These are phyloP conservation scores for Leishmania martiniquensis DNA, from an alignment of 208 protist genomes.

Conservation along the genomic window DNA sequence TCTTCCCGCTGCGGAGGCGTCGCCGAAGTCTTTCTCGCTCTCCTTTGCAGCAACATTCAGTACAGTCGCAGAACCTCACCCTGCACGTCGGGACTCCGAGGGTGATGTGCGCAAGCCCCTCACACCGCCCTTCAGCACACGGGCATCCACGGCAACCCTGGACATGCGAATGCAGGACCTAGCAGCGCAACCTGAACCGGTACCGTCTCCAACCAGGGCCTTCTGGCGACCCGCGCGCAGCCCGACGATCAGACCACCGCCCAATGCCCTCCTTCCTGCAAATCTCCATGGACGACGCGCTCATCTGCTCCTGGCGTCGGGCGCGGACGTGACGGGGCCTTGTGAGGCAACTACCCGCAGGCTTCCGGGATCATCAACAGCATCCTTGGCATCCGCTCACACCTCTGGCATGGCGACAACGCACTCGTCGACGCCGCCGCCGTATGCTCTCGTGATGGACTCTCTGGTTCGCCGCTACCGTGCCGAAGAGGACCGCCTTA, in stretches of 20 bases:
- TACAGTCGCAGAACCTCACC: not conserved
- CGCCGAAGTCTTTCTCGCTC: not conserved
- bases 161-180: not conserved
- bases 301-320: not conserved
- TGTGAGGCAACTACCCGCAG: too few relatives aligned
- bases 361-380: not conserved
- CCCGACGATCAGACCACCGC: constrained; percentile 11
- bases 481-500: constrained; percentile 23
- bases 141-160: not conserved
- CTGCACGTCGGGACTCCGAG: not conserved
- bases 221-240: constrained; percentile 10
- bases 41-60: not conserved
- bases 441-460: constrained; percentile 23
- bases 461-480: constrained; percentile 31
- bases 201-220: not conserved
- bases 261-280: not conserved
- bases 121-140: not conserved
- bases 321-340: not conserved
- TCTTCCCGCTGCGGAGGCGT: not conserved
- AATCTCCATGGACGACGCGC: not conserved
- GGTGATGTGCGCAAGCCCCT: not conserved
- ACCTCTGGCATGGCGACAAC: not conserved
- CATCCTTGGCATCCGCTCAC: not conserved
- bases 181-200: not conserved
- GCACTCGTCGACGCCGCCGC: constrained; percentile 9